Conservation (phyloP, 2,329 filamentous ascomycete genomes). For the Calonectria multiphialidica region DNA sequence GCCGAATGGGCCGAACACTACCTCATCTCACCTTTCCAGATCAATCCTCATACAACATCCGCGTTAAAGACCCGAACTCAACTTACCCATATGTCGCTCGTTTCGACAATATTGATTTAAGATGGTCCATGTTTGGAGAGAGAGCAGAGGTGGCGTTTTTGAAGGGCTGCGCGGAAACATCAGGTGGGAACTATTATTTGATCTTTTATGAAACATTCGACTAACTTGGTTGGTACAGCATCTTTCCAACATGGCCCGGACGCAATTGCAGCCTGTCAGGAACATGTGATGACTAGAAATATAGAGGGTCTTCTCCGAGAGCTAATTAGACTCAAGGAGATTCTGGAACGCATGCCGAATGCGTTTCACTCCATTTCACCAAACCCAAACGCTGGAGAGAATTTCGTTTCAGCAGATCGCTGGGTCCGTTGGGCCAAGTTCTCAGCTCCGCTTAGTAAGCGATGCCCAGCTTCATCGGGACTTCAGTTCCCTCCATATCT, state of each 20-base stretch:
- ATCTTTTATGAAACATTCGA: accelerated
- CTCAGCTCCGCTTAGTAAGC: slow-evolving; percentile 61
- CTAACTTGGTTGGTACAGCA: slow-evolving; percentile 32
- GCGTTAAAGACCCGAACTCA: slow-evolving; percentile 61
- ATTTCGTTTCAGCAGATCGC: slow-evolving; percentile 60
- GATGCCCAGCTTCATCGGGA: slow-evolving; percentile 63
- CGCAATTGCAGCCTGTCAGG: slow-evolving; percentile 65
- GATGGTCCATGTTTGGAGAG: slow-evolving; percentile 68
- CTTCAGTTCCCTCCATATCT: slow-evolving; percentile 66
- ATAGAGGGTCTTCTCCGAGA: slow-evolving; percentile 62
- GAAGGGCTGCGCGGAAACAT: slow-evolving; percentile 61
- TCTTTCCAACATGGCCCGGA: slow-evolving; percentile 65
- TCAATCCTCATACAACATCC: slow-evolving; percentile 66
- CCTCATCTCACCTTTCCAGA: slow-evolving; percentile 66
- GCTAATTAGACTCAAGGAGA: slow-evolving; percentile 64
- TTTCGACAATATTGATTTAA: slow-evolving; percentile 65
- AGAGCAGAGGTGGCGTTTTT: slow-evolving; percentile 64
- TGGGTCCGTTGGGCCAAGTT: slow-evolving; percentile 66
- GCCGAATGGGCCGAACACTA: slow-evolving; percentile 63
- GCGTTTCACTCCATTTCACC: slow-evolving; percentile 67
- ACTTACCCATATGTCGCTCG: slow-evolving; percentile 62
- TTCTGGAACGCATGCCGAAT: slow-evolving; percentile 65
- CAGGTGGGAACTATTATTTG: slow-evolving; percentile 27
- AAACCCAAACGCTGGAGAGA: slow-evolving; percentile 64
- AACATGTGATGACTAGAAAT: slow-evolving; percentile 65